Base-by-base conservation (phyloP, 169 alveolate genomes). In the Cryptosporidium canis region DNA sequence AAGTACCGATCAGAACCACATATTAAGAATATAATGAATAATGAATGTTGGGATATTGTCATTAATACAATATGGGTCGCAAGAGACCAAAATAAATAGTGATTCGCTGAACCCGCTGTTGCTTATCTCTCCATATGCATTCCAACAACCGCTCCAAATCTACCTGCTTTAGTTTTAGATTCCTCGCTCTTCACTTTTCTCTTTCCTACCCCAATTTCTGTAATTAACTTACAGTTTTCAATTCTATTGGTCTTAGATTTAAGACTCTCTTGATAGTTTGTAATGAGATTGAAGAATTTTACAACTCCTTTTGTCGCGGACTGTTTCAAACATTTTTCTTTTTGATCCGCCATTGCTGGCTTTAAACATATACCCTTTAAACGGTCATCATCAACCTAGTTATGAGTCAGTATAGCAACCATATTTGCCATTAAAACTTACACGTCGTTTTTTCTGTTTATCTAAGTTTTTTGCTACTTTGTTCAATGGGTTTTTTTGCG, bases 271-370 rank as follows among this genome's bases (percentile, higher is more conserved):
- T 77, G 24, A 41, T 77, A 58, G n/a, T 55, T 45, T 43, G 58
- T 64, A n/a, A 77, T 61, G 77, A 77, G 55, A 61, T 77, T 77
- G 16, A 77, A 24, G 14, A 77, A 77, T 24, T 77, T 77, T 18
- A 77, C 87, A 24, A 77, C 87, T 7, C 87, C 87, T 31, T 39
- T 77, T 12, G 87, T 77, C 43, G 87, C 87, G 0, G 65, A 55
- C 11, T 16, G 31, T 24, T 44, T 77, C 31, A 77, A 43, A 14
- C 14, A 44, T 21, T 77, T 77, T n/a, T 77, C 87, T 33, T 9
- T 77, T 7, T 56, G 65, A 27, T n/a, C 61, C 9, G 33, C 21
- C 39, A 37, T 35, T 0, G 44, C 41, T 68, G 48, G 83, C 31
- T 61, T 77, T 21, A 18, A 37, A 58, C 31, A 63, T 53, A 77